Evolutionary conservation across 1,284 basidiomycete species (phyloP), one percentile per base, ranked within the genome.

Genomic region (Cutaneotrichosporon sp.): DNA sequence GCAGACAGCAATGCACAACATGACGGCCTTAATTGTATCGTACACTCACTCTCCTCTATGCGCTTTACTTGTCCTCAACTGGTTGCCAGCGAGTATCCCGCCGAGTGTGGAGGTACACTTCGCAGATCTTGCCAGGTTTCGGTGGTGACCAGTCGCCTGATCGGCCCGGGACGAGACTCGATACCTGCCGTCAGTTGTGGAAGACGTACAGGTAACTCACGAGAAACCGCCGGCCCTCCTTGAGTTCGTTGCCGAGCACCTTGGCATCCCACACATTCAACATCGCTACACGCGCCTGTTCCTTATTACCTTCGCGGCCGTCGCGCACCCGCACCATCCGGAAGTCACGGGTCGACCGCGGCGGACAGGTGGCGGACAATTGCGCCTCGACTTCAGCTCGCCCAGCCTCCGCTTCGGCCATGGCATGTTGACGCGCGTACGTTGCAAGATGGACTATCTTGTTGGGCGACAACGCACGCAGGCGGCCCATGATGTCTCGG

Each of bases 231-330:
- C 88, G 85, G 0, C 90, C 90, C 32, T 85, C 83, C 38, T 83
- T 80, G 69, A 95, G 86, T 3, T 82, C 75, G 8, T 86, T 88
- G 11, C 81, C 81, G 34, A 90, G 70, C 10, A 80, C 82, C 5
- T 87, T 80, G 1, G 87, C 88, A 72, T 96, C 91, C 91, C 92
- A 95, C 0, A 93, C 85, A 0, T 89, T 94, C 56, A 97, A 71
- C 74, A 91, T 89, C 0, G 86, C 92, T 1, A 80, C 83, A 18
- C 90, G 85, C 42, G 49, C 82, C 5, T 84, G 81, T 16, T 85
- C 84, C 65, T 83, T 81, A 64, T 83, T 82, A 0, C 73, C 72
- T 38, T 85, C 85, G 32, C 81, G 82, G 7, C 89, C 87, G 75
- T 98, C 96, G 66, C 85, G 82, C 22, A 90, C 85, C 14, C 89